Evolutionary conservation across 305 asterid genomes (phyloP).

Genomic region (Fraxinus nigra): DNA sequence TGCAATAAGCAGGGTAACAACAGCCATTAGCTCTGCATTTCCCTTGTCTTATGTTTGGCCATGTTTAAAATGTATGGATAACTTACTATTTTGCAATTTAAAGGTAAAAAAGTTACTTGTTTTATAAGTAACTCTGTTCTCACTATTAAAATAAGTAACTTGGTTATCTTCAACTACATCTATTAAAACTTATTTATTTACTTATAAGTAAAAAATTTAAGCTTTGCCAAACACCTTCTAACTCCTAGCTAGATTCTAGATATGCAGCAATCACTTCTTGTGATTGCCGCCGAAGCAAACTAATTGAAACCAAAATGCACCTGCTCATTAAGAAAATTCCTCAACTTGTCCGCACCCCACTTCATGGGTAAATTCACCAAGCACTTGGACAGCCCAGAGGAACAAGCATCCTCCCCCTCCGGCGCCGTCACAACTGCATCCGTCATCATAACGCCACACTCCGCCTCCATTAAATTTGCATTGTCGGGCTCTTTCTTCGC

Average conservation of each 20-base stretch:
- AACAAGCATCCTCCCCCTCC: constrained; percentile 34
- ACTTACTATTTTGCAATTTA: not conserved
- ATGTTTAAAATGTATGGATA: not conserved
- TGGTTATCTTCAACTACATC: not conserved
- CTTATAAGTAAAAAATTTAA: not conserved
- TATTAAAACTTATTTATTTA: not conserved
- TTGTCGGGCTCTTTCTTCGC: constrained; percentile 37
- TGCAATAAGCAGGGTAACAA: not conserved
- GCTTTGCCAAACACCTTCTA: not conserved
- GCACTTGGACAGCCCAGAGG: constrained; percentile 61
- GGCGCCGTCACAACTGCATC: constrained; percentile 55
- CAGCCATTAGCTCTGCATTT: not conserved
- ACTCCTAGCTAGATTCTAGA: not conserved
- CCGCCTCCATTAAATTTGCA: constrained; percentile 23
- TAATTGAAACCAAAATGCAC: constrained; percentile 24
- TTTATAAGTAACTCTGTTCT: not conserved
- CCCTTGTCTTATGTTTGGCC: not conserved
- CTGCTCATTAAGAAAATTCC: constrained; percentile 57
- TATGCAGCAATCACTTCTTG: not conserved
- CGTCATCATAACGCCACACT: constrained; percentile 72
- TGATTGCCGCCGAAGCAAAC: not conserved
- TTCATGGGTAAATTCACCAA: constrained; percentile 80
- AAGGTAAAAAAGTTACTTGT: not conserved
- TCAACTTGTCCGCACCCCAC: constrained; percentile 71
- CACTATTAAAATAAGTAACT: not conserved